Evolutionary conservation across 2,329 filamentous ascomycete species (phyloP).

Genomic region (Thermoascus crustaceus): DNA sequence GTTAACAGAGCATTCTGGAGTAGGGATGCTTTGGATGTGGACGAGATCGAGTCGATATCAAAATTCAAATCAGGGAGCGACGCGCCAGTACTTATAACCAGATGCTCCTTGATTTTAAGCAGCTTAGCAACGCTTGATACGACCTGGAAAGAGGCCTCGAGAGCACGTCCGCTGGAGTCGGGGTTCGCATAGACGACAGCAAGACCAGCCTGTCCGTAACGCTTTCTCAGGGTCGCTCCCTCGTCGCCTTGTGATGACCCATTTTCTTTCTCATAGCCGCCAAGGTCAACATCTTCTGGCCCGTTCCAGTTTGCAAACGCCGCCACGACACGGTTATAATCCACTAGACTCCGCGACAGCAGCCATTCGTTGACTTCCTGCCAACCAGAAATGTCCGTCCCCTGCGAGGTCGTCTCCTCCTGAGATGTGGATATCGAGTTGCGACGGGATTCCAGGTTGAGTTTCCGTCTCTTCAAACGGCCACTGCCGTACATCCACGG

Average conservation of each 20-base stretch:
- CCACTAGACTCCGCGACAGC: constrained; percentile 42
- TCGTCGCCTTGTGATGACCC: constrained; percentile 37
- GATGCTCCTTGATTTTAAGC: constrained; percentile 41
- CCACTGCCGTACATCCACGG: constrained; percentile 56
- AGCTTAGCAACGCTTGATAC: constrained; percentile 44
- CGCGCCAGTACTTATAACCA: constrained; percentile 13
- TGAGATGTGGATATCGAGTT: constrained; percentile 21
- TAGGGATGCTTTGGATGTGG: constrained; percentile 32
- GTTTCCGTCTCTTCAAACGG: constrained; percentile 46
- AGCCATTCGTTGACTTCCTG: constrained; percentile 53
- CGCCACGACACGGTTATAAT: constrained; percentile 42
- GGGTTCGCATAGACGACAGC: constrained; percentile 51
- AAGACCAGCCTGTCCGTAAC: constrained; percentile 52
- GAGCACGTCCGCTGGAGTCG: constrained; percentile 34
- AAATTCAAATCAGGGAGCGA: constrained; percentile 23
- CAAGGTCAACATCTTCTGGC: constrained; percentile 51
- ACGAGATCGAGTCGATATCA: constrained; percentile 23
- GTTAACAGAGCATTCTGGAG: constrained; percentile 34
- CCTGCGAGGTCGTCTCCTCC: constrained; percentile 12
- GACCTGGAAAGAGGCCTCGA: constrained; percentile 43
- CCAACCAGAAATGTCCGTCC: constrained; percentile 40
- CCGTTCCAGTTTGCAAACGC: constrained; percentile 53
- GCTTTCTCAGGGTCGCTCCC: constrained; percentile 33
- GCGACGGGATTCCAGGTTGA: constrained; percentile 26
- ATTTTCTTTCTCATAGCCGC: constrained; percentile 42